These are phyloP conservation scores for Brassica nigra DNA, from an alignment of 345 rosid genomes.

Conservation along the genomic window DNA sequence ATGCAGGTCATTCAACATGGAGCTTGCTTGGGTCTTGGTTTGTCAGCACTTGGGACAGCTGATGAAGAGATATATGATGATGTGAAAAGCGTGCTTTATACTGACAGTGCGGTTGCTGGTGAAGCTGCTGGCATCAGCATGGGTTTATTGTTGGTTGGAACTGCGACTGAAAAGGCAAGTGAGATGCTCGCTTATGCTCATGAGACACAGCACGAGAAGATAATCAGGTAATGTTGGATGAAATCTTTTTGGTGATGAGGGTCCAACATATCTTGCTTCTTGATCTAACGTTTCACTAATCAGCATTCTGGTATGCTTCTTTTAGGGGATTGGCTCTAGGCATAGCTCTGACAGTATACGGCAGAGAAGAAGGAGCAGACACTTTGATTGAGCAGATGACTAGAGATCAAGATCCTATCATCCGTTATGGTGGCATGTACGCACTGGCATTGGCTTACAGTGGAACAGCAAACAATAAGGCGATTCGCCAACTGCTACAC, in stretches of 20 bases:
- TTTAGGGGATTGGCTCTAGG: conserved; percentile 93
- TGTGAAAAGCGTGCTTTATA: conserved; percentile 76
- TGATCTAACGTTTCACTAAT: conserved; percentile 11
- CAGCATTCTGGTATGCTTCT: background rate
- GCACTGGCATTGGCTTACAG: conserved; percentile 96
- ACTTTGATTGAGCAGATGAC: conserved; percentile 99
- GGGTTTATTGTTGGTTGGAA: conserved; percentile 99
- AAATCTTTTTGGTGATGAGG: background rate
- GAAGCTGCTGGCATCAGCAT: conserved; percentile 99
- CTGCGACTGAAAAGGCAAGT: conserved; percentile 92
- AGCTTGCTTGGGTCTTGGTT: conserved; percentile 98
- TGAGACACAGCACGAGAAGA: conserved; percentile 98
- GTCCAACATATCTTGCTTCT: conserved; percentile 6
- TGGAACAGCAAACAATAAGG: conserved; percentile 98
- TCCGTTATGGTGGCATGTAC: conserved; percentile 99
- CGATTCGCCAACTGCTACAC: conserved; percentile 96
- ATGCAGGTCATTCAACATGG: conserved; percentile 98
- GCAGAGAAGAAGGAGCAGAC: conserved; percentile 99
- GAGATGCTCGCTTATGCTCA: conserved; percentile 99
- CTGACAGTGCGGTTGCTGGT: conserved; percentile 98
- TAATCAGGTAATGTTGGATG: conserved; percentile 66
- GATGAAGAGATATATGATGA: conserved; percentile 95
- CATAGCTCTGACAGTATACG: conserved; percentile 95
- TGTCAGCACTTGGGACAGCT: conserved; percentile 98
- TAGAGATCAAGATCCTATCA: conserved; percentile 93